Percentiles rank a stretch among this genome's conserved stretches.
These are phyloP conservation scores for Lactarius pseudohatsudake DNA, from an alignment of 768 basidiomycete species.

Conservation along the genomic window DNA sequence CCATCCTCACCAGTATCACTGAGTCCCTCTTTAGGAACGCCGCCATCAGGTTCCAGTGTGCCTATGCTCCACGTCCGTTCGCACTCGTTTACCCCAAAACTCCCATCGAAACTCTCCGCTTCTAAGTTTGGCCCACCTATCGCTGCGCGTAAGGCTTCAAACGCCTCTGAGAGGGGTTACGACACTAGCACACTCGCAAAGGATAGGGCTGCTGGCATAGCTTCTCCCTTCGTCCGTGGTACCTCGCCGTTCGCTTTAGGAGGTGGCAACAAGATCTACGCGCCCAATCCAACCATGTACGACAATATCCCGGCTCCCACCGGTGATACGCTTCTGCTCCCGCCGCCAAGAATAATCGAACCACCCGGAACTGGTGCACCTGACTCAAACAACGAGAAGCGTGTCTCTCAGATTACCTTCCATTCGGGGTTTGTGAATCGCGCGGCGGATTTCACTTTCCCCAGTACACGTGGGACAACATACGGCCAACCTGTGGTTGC, in stretches of 20 bases:
- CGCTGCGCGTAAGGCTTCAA: constrained; percentile 50
- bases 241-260: constrained; percentile 38
- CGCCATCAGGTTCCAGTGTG: constrained; percentile 25
- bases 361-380: constrained; percentile 37
- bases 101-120: constrained; percentile 65
- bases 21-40: constrained; percentile 34
- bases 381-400: constrained; percentile 42
- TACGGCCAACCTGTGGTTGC: constrained; percentile 30
- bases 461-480: constrained; percentile 35
- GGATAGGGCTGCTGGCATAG: not conserved
- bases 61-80: constrained; percentile 53
- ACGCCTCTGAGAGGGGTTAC: constrained; percentile 24
- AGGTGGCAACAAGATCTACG: constrained; percentile 24
- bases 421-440: constrained; percentile 77
- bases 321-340: constrained; percentile 44
- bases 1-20: constrained; percentile 35
- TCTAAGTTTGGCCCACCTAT: constrained; percentile 48
- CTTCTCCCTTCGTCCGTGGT: constrained; percentile 22
- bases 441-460: constrained; percentile 47
- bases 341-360: constrained; percentile 49
- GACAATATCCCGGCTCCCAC: constrained; percentile 24
- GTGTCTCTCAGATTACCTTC: constrained; percentile 78
- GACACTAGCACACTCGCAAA: constrained; percentile 8
- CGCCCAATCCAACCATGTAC: constrained; percentile 27
- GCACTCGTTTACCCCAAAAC: constrained; percentile 68